Percentiles rank a stretch among this genome's conserved stretches.
These are phyloP conservation scores for Podaxis pistillaris DNA, from an alignment of 768 basidiomycete species.

Conservation along the genomic window DNA sequence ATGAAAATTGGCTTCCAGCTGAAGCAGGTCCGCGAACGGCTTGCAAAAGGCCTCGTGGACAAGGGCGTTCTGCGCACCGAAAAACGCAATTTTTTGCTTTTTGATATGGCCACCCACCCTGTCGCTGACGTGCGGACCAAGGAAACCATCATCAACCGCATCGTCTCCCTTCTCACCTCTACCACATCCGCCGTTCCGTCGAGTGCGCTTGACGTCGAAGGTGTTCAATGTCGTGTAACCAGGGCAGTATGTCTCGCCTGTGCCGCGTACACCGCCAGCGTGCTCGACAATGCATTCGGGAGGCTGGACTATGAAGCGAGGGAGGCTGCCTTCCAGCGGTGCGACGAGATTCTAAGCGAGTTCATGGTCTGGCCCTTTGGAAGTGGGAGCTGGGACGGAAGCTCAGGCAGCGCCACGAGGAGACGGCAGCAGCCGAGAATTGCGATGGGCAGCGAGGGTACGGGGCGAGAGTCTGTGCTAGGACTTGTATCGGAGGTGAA, in stretches of 20 bases:
- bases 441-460: constrained; percentile 44
- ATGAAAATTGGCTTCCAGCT: constrained; percentile 99
- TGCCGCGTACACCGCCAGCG: constrained; percentile 91
- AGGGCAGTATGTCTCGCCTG: constrained; percentile 86
- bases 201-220: constrained; percentile 71
- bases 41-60: constrained; percentile 96
- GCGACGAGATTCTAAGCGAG: constrained; percentile 92
- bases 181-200: constrained; percentile 80
- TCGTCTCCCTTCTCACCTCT: constrained; percentile 76
- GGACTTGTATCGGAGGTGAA: constrained; percentile 73
- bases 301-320: constrained; percentile 89
- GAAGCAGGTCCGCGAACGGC: constrained; percentile 96
- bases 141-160: constrained; percentile 76
- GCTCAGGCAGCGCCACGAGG: neutral
- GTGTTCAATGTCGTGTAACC: constrained; percentile 74
- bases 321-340: constrained; percentile 89
- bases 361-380: constrained; percentile 91
- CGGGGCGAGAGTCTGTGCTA: constrained; percentile 64
- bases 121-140: constrained; percentile 92
- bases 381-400: constrained; percentile 4
- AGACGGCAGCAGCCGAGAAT: constrained; percentile 43
- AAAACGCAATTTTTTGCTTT: constrained; percentile 97
- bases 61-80: constrained; percentile 99
- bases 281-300: constrained; percentile 91
- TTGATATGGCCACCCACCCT: constrained; percentile 99